These are phyloP conservation scores for Penicillium polonicum DNA, from an alignment of 2,329 filamentous ascomycete species.

Conservation along the genomic window DNA sequence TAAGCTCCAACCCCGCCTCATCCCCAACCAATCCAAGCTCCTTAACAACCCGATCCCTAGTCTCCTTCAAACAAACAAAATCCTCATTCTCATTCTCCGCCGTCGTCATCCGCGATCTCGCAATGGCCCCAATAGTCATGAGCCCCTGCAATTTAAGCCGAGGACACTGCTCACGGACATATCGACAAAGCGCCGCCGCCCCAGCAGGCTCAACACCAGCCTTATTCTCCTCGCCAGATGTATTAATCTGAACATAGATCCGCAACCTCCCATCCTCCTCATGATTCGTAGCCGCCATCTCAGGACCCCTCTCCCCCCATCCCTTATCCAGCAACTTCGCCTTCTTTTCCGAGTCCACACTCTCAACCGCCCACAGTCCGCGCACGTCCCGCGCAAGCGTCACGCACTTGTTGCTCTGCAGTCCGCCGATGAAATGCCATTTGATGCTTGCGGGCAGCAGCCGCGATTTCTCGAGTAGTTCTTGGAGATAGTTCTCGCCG, in stretches of 20 bases:
- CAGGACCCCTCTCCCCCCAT: constrained; percentile 56
- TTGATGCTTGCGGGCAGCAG: constrained; percentile 70
- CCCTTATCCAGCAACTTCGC: constrained; percentile 76
- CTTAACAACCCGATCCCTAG: constrained; percentile 66
- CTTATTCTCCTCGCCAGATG: constrained; percentile 82
- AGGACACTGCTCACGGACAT: constrained; percentile 69
- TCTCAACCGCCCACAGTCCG: constrained; percentile 89
- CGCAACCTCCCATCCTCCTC: constrained; percentile 49
- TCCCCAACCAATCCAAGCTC: constrained; percentile 55
- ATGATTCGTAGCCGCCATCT: constrained; percentile 34
- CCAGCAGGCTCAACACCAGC: constrained; percentile 70
- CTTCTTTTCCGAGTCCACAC: constrained; percentile 85
- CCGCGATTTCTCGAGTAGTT: constrained; percentile 80
- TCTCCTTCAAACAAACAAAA: constrained; percentile 67
- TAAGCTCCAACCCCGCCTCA: constrained; percentile 70
- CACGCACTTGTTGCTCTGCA: constrained; percentile 94
- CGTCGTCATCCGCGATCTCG: constrained; percentile 71
- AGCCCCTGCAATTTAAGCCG: constrained; percentile 73
- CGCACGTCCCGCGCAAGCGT: constrained; percentile 76
- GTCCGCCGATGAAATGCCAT: constrained; percentile 96
- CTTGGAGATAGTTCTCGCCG: constrained; percentile 94
- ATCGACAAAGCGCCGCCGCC: constrained; percentile 65
- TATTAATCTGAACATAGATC: constrained; percentile 93
- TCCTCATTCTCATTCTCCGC: constrained; percentile 87
- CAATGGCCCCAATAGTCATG: constrained; percentile 98